Evolutionary conservation across 441 rosid species (phyloP).

Genomic region (Adansonia gregorii): DNA sequence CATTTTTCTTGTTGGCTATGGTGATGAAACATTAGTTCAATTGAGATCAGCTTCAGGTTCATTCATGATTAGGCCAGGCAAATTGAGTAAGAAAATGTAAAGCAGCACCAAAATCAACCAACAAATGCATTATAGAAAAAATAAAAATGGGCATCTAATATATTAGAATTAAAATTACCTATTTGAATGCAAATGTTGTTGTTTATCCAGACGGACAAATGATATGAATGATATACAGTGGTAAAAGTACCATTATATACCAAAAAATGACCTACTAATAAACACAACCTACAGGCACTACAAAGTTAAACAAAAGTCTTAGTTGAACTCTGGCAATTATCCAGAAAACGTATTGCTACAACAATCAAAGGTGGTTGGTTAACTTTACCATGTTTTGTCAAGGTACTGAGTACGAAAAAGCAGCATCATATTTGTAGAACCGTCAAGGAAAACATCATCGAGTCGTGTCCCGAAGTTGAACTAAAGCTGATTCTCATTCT

Average conservation of each 20-base stretch:
- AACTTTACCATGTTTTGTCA: background rate
- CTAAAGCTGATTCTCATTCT: background rate
- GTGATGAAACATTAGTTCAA: no score
- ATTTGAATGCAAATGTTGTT: background rate
- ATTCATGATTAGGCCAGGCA: no score
- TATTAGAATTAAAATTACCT: background rate
- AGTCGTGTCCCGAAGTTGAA: background rate
- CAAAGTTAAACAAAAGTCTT: background rate
- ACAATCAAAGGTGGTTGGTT: background rate
- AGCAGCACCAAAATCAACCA: no score
- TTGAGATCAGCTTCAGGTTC: no score
- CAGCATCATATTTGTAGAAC: background rate
- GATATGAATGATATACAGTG: background rate
- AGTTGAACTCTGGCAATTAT: background rate
- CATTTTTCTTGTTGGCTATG: no score
- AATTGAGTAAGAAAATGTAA: no score
- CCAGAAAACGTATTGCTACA: background rate
- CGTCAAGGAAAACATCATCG: background rate
- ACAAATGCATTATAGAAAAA: no score
- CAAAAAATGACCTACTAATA: conserved; percentile 9
- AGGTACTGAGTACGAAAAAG: background rate
- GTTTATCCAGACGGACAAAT: background rate
- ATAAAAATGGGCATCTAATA: no score
- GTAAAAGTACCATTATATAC: background rate
- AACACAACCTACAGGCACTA: background rate